Conservation (phyloP, 306 rosid genomes). For the Dryas alaskensis region DNA sequence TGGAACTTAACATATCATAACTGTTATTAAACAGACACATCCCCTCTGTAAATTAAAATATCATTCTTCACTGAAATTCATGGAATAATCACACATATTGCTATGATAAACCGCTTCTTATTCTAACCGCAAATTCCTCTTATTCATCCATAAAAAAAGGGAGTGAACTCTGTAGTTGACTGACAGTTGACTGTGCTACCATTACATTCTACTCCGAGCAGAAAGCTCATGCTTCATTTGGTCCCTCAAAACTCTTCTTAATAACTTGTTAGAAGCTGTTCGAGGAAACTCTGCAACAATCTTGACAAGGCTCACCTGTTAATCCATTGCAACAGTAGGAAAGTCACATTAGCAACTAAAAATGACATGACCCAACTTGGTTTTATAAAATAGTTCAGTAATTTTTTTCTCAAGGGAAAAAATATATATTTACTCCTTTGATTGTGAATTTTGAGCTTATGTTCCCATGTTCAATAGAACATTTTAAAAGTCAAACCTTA, state of each 20-base stretch:
- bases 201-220: constrained; percentile 56
- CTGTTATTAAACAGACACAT: no score
- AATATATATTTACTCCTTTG: not conserved
- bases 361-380: not conserved
- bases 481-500: constrained; percentile 43
- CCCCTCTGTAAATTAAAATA: no score
- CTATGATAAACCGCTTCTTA: not conserved
- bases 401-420: not conserved
- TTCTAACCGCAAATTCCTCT: not conserved
- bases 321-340: constrained; percentile 11
- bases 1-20: no score
- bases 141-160: not conserved
- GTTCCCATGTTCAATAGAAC: not conserved
- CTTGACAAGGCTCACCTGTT: constrained; percentile 58
- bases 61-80: no score
- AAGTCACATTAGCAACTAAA: not conserved
- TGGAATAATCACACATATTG: no score
- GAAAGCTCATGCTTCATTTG: constrained; percentile 66
- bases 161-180: not conserved
- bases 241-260: constrained; percentile 77
- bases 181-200: not conserved
- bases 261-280: constrained; percentile 74
- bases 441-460: not conserved
- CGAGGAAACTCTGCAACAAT: constrained; percentile 69
- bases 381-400: not conserved